phyloP scores from a whole-genome alignment of 805 yeast species.

The Blastobotrys robertii region DNA sequence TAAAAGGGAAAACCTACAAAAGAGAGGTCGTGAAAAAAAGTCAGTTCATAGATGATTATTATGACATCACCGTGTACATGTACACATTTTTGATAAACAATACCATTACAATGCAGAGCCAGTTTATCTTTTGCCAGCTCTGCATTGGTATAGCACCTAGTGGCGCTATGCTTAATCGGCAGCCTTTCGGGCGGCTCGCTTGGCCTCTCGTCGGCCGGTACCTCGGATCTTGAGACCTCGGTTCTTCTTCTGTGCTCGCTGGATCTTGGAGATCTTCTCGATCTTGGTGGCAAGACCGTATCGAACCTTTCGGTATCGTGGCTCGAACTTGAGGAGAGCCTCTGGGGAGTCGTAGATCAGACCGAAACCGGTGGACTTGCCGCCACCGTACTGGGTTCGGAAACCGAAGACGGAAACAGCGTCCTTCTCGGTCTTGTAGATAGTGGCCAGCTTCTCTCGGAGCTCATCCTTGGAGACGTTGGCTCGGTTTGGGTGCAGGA shows the following conservation, averaged over 20 bases:
- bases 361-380: slow-evolving; percentile 99
- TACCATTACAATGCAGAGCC: too few relatives aligned
- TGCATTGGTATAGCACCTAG: too few relatives aligned
- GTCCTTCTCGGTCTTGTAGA: slow-evolving; percentile 87
- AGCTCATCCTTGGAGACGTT: slow-evolving; percentile 99
- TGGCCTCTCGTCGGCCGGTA: slow-evolving; percentile 92
- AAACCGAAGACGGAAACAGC: slow-evolving; percentile 97
- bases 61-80: too few relatives aligned
- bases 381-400: slow-evolving; percentile 99
- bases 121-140: too few relatives aligned
- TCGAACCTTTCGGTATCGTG: slow-evolving; percentile 98
- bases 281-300: slow-evolving; percentile 94
- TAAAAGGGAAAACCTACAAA: too few relatives aligned
- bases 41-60: too few relatives aligned
- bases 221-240: slow-evolving; percentile 98
- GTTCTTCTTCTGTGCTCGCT: slow-evolving; percentile 99
- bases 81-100: too few relatives aligned
- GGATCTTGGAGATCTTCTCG: slow-evolving; percentile 98
- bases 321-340: slow-evolving; percentile 98
- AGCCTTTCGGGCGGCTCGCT: slow-evolving; percentile 27
- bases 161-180: slow-evolving; percentile 2
- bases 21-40: too few relatives aligned
- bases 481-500: slow-evolving; percentile 98
- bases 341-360: slow-evolving; percentile 96
- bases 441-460: slow-evolving; percentile 84